Evolutionary conservation across 2,329 filamentous ascomycete species (phyloP), one percentile per base, ranked within the genome.

Genomic region (Dactylellina cionopaga): DNA sequence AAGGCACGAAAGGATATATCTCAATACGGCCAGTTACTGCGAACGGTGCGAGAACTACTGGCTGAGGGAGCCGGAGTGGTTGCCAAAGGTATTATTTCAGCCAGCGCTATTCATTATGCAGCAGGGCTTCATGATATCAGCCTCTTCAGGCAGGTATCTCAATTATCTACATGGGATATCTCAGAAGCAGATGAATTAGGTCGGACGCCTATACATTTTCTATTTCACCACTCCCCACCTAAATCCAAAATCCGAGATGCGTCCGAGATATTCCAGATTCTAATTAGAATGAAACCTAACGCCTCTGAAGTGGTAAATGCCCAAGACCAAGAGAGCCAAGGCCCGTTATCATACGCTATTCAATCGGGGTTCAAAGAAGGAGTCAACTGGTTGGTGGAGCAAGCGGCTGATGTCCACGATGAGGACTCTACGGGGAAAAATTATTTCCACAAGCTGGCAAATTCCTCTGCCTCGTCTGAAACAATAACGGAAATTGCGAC

Each of bases 131-230:
- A 52, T 13, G 46, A 63, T 52, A 17, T 63, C 10, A 13, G 25
- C 10, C 15, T 63, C 1, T 63, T 63, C 17, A 13, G 58, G 24
- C 44, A 63, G 13, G 6, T 63, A 9, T 52, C 22, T n/a, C 58
- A 63, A n/a, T 7, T 35, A 9, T 52, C 25, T 5, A 13, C 44
- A 7, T 63, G 58, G 58, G 22, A 63, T 17, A 17, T 54, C 6
- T 19, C 54, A 10, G 58, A 24, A 5, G 7, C 9, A 3, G 24
- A n/a, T 19, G 3, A 17, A 2, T 5, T 7, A 4, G 33, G 33
- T 3, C 9, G 11, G 5, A 63, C 44, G 1, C 58, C 58, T 1
- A 29, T 63, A 27, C 58, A 63, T 15, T 63, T 33, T 15, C 35
- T 63, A 3, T 63, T 63, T 22, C 24, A 7, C 10, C 1, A 11